These are phyloP conservation scores for Eucalyptus globulus DNA, from an alignment of 345 rosid species.

Conservation along the genomic window DNA sequence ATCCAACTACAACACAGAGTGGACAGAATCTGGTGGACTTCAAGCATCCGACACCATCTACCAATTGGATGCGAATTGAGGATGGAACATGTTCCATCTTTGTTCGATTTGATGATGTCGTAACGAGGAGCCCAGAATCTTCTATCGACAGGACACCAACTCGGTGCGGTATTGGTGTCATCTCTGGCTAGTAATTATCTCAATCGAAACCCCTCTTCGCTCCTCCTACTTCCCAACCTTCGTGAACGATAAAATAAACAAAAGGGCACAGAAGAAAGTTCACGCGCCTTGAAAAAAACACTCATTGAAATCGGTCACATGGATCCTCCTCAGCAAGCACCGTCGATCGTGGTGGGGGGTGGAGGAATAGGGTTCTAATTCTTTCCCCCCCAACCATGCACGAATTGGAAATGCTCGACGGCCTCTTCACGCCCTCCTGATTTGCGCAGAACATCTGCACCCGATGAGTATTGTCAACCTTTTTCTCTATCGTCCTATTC, in stretches of 20 bases:
- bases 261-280: background rate
- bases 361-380: background rate
- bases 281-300: background rate
- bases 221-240: background rate
- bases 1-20: background rate
- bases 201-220: background rate
- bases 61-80: background rate
- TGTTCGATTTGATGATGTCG: background rate
- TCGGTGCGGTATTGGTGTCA: background rate
- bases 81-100: background rate
- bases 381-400: background rate
- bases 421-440: background rate
- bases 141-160: background rate
- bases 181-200: background rate
- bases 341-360: background rate
- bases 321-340: background rate
- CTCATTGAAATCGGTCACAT: background rate
- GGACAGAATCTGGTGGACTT: background rate
- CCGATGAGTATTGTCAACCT: background rate
- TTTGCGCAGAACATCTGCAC: background rate
- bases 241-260: background rate
- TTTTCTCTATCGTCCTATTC: background rate
- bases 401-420: background rate
- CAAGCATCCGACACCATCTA: background rate
- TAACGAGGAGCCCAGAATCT: background rate